phyloP scores from a whole-genome alignment of 1,284 basidiomycete genomes.

The Sporisorium graminicola region DNA sequence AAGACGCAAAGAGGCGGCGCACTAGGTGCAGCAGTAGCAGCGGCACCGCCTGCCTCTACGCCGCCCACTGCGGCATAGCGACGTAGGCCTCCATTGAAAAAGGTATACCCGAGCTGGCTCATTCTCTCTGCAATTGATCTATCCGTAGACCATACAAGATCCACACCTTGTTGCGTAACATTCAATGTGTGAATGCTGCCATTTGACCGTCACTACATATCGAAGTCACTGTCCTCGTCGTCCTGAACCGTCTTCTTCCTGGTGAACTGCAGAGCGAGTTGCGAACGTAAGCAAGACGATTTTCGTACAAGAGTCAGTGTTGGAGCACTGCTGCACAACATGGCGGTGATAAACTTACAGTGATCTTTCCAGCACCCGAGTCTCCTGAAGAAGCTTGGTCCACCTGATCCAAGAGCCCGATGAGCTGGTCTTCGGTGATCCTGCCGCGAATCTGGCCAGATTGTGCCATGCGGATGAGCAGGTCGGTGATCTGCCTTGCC shows the following conservation, averaged over 20 bases:
- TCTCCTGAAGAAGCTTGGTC: slow-evolving; percentile 59
- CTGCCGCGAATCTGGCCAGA: slow-evolving; percentile 87
- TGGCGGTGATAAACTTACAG: slow-evolving; percentile 44
- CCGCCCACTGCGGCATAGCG: slow-evolving; percentile 4
- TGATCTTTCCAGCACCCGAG: slow-evolving; percentile 59
- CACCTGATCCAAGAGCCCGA: slow-evolving; percentile 92
- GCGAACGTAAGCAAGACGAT: background rate
- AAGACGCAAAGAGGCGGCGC: slow-evolving; percentile 44
- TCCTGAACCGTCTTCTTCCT: slow-evolving; percentile 52
- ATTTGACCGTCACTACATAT: slow-evolving; percentile 31
- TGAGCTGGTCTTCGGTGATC: slow-evolving; percentile 88
- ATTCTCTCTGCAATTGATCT: background rate
- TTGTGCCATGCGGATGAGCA: slow-evolving; percentile 90
- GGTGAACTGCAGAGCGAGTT: slow-evolving; percentile 29
- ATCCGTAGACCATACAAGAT: no score
- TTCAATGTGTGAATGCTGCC: no score
- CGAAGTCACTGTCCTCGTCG: slow-evolving; percentile 61
- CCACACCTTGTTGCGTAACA: no score
- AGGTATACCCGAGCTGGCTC: slow-evolving; percentile 2
- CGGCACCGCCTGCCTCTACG: background rate
- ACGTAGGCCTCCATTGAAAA: background rate
- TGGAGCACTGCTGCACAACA: background rate
- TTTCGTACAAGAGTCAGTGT: background rate
- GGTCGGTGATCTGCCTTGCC: slow-evolving; percentile 85
- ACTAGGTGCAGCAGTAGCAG: slow-evolving; percentile 2